Conservation (phyloP, 345 rosid species). For the Microthlaspi erraticum region DNA sequence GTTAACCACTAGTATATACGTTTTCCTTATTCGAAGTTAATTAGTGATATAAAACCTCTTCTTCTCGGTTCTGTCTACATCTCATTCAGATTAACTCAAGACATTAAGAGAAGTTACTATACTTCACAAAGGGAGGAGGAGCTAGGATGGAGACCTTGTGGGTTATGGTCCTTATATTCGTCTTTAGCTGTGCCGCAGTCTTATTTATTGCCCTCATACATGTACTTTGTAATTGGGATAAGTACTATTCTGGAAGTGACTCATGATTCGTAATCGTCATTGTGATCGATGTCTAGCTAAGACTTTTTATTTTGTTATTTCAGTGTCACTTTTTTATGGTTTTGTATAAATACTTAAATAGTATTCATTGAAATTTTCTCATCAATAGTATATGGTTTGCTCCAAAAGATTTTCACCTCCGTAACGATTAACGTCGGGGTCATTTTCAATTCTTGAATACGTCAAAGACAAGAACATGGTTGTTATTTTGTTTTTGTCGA, state of each 20-base stretch:
- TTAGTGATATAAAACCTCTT: not conserved
- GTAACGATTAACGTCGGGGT: too few relatives aligned
- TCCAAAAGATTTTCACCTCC: too few relatives aligned
- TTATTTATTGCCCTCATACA: not conserved
- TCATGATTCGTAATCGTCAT: slow-evolving; percentile 1
- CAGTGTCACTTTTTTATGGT: too few relatives aligned
- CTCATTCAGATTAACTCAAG: not conserved
- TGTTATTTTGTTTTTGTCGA: too few relatives aligned
- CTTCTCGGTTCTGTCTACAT: not conserved
- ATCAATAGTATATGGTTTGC: too few relatives aligned
- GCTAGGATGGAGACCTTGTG: not conserved
- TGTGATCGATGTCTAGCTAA: not conserved
- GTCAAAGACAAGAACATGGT: too few relatives aligned
- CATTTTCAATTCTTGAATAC: too few relatives aligned
- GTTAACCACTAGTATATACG: not conserved
- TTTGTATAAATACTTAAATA: too few relatives aligned
- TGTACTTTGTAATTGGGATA: not conserved
- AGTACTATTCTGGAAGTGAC: not conserved
- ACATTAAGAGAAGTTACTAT: not conserved
- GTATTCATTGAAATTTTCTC: too few relatives aligned
- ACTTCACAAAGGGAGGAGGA: not conserved
- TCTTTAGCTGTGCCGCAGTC: accelerated
- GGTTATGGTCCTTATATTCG: not conserved
- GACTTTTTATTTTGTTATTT: too few relatives aligned
- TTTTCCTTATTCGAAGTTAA: slow-evolving; percentile 14